Base-by-base conservation (phyloP, 2,329 filamentous ascomycete genomes). In the Paramyrothecium roridum region DNA sequence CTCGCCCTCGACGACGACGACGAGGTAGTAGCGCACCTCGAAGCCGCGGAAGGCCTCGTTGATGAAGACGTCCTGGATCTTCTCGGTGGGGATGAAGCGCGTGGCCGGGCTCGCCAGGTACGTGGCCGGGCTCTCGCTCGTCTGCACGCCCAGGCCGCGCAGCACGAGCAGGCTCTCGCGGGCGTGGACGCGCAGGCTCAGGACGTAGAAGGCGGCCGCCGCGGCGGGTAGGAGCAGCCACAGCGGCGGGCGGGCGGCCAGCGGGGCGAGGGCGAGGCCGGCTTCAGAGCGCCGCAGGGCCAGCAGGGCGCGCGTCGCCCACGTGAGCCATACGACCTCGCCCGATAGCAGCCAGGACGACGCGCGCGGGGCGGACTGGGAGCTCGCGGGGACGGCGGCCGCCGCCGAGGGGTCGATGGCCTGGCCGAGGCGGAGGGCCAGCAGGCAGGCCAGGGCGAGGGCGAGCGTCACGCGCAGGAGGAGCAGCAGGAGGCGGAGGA, bases 31-130 rank as follows among this genome's bases (percentile, higher is more conserved):
- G 45, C 88, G 79, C 37, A 98, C 92, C 73, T 93, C 91, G 66
- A 97, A 96, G 1, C 93, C 93, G 55, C 85, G 85, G 73, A 98
- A 98, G 3, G 93, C 95, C 77, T 99, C 95, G 70, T 97, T 92
- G 52, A 99, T 90, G 53, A 97, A 85, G 55, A 99, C 88, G 70
- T 99, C 95, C 68, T 90, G 90, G 56, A 99, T 96, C 73, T 91
- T 87, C 48, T 89, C 90, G 0, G 93, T 96, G 1, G 95, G 93
- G 56, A 99, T 98, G 71, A 87, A 82, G 54, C 82, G 73, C 65
- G 81, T 81, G 54, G 75, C 71, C 48, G 68, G 63, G 19, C 70
- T 63, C 3, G 72, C 70, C 37, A 93, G 78, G 65, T 90, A 91
- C 10, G 86, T 88, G 17, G 57, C 58, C 4, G 71, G 58, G 10